A percentile compares a stretch with the other conserved stretches of the same genome.
These are phyloP conservation scores for Quercus gilva DNA, from an alignment of 306 rosid species.

Conservation along the genomic window DNA sequence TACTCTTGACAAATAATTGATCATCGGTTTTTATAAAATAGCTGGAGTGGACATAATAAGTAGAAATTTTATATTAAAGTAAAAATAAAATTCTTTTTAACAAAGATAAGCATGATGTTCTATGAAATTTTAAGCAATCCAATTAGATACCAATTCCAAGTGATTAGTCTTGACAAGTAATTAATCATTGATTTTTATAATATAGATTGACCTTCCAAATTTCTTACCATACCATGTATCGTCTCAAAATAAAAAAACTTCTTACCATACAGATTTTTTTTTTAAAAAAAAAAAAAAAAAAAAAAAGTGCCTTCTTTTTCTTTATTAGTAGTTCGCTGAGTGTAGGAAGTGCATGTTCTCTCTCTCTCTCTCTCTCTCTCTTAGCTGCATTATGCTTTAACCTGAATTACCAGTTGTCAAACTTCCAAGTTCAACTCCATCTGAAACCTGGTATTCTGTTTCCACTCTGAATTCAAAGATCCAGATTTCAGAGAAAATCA, in stretches of 20 bases:
- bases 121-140: too few relatives aligned
- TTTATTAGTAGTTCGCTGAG: slow-evolving; percentile 41
- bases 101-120: too few relatives aligned
- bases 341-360: slow-evolving; percentile 14
- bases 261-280: neutral
- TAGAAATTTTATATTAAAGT: too few relatives aligned
- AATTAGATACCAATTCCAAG: neutral
- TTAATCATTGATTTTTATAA: neutral
- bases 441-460: slow-evolving; percentile 21
- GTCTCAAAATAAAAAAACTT: neutral
- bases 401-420: neutral
- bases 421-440: neutral
- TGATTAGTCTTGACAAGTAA: neutral
- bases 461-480: slow-evolving; percentile 15
- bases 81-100: too few relatives aligned
- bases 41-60: too few relatives aligned
- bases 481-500: slow-evolving; percentile 9
- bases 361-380: slow-evolving; percentile 13
- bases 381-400: neutral
- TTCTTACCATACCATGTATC: neutral
- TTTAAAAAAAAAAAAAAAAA: neutral
- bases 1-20: too few relatives aligned
- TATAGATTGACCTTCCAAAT: neutral
- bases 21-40: too few relatives aligned
- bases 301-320: neutral